Evolutionary conservation across 129 eudicot species (phyloP).

Genomic region (Erigeron canadensis): DNA sequence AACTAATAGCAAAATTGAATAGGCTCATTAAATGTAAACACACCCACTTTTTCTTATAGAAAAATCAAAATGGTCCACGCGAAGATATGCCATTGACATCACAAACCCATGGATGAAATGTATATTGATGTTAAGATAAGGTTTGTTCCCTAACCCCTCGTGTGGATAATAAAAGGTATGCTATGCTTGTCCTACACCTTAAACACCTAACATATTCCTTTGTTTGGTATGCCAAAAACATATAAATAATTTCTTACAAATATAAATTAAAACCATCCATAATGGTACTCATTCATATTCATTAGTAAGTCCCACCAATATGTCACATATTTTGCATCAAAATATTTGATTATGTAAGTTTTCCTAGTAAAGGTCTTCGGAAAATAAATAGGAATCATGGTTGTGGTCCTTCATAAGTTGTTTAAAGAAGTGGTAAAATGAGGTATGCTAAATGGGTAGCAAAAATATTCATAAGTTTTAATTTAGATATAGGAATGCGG

Average conservation of each 20-base stretch:
- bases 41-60: constrained; percentile 10
- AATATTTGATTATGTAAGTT: constrained; percentile 20
- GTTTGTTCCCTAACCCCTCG: constrained; percentile 35
- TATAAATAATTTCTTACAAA: constrained; percentile 10
- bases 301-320: constrained; percentile 30
- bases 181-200: constrained; percentile 34
- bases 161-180: constrained; percentile 38
- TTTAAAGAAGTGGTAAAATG: not conserved
- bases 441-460: no score
- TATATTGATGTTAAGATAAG: constrained; percentile 33
- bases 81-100: constrained; percentile 24
- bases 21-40: constrained; percentile 14
- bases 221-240: constrained; percentile 34
- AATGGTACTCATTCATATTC: constrained; percentile 20
- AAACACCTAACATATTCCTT: constrained; percentile 42
- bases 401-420: constrained; percentile 13
- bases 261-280: constrained; percentile 15
- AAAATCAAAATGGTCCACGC: constrained; percentile 13
- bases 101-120: constrained; percentile 29
- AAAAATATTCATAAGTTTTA: no score
- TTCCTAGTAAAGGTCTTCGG: not conserved
- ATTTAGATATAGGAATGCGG: no score
- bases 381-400: not conserved
- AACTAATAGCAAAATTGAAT: constrained; percentile 14
- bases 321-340: constrained; percentile 23